Base-by-base conservation (phyloP, 805 yeast species). In the Metschnikowia cubensis region DNA sequence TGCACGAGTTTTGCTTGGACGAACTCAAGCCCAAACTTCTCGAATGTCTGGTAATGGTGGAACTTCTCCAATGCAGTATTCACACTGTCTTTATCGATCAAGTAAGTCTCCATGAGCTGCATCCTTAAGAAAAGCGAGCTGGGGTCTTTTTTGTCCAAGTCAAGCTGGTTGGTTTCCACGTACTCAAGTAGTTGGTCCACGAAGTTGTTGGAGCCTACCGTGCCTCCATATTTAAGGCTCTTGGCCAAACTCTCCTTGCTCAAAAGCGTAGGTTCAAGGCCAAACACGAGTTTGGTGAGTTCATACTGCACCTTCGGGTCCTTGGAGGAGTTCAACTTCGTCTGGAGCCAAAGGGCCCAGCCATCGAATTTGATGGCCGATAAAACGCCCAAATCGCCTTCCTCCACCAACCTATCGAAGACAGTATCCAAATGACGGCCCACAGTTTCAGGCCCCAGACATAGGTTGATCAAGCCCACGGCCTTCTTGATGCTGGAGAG, bases 1-100 rank as follows among this genome's bases (percentile, higher is more conserved):
- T 72, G 68, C 22, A 76, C 68, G 50, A 77, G 55, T 33, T 71
- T 69, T 33, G 67, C 62, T 63, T 73, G 79, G 13, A 77, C 63
- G 10, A 66, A 60, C 17, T 74, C 77, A 13, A 75, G 55, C 13
- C 77, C 74, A 42, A 60, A 65, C 48, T 70, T 67, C 43, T 68
- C 74, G 21, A 66, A 69, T 15, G 63, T 57, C 55, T 70, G 71
- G 58, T 71, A 76, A 31, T 59, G 57, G 51, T 76, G 75, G 51
- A 65, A 77, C 43, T 71, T 66, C 39, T 68, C 66, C 44, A 74
- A 56, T 8, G 73, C 67, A 8, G 55, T 52, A 7, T 66, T 61
- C 10, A 73, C 53, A 42, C 70, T 62, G 33, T 58, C 55, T 11
- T 55, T 48, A 48, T 64, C 60, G 46, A 75, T 61, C 2, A 74